Evolutionary conservation across 441 rosid species (phyloP).

Genomic region (Corymbia citriodora): DNA sequence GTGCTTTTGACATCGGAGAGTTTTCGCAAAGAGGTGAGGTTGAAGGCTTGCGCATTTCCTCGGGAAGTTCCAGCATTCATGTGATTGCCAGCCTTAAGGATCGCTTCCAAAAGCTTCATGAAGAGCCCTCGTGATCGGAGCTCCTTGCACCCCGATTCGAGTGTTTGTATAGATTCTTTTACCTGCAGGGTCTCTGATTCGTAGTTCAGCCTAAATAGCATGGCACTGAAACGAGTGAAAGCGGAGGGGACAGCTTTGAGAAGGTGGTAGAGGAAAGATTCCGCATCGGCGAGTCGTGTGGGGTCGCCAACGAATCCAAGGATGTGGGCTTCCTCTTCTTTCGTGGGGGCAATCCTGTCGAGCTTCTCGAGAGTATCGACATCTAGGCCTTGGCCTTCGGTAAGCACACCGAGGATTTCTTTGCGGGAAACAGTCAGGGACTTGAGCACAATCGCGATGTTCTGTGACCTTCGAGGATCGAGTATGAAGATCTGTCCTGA

Average conservation of each 20-base stretch:
- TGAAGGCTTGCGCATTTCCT: slow-evolving; percentile 92
- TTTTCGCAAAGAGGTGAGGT: slow-evolving; percentile 61
- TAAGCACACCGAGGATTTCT: slow-evolving; percentile 49
- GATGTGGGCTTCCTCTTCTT: slow-evolving; percentile 58
- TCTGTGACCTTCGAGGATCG: slow-evolving; percentile 73
- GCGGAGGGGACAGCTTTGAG: slow-evolving; percentile 74
- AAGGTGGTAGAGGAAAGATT: slow-evolving; percentile 63
- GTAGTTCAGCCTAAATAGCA: slow-evolving; percentile 66
- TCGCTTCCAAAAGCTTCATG: slow-evolving; percentile 82
- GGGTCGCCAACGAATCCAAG: slow-evolving; percentile 53
- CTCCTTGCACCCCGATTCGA: slow-evolving; percentile 68
- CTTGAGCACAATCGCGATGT: slow-evolving; percentile 73
- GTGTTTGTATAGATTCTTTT: slow-evolving; percentile 40
- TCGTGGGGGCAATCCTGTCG: slow-evolving; percentile 57
- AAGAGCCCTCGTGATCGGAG: slow-evolving; percentile 73
- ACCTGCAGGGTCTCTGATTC: slow-evolving; percentile 48
- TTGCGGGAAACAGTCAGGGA: slow-evolving; percentile 49
- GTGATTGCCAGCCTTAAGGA: slow-evolving; percentile 89
- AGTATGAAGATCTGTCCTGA: slow-evolving; percentile 48
- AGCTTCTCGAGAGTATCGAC: slow-evolving; percentile 78
- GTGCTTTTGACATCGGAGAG: slow-evolving; percentile 85
- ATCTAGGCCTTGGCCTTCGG: slow-evolving; percentile 49
- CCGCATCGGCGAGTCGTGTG: slow-evolving; percentile 61
- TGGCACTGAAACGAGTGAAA: slow-evolving; percentile 53
- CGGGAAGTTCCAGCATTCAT: slow-evolving; percentile 94